phyloP scores from a whole-genome alignment of 2,329 filamentous ascomycete genomes.

The Elsinoe ampelina region DNA sequence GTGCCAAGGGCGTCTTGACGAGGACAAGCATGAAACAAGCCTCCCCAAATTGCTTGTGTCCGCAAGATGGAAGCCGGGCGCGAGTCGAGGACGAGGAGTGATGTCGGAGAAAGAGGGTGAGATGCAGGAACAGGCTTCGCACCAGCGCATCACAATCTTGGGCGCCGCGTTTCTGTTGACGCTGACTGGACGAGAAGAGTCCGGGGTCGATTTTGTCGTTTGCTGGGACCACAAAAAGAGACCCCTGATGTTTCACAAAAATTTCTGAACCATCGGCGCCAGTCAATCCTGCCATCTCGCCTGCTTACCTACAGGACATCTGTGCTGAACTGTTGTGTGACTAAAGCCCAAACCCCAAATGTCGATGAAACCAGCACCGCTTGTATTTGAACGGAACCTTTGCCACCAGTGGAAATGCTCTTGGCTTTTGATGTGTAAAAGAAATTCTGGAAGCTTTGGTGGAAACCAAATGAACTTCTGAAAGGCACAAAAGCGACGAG shows the following conservation, averaged over 20 bases:
- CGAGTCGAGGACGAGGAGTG: not conserved
- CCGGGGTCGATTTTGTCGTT: not conserved
- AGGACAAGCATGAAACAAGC: conserved; percentile 9
- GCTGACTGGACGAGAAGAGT: conserved; percentile 6
- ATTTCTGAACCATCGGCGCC: conserved; percentile 2
- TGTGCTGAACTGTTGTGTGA: not conserved
- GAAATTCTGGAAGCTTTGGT: not conserved
- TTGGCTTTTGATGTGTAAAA: not conserved
- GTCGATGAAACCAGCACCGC: not conserved
- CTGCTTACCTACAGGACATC: not conserved
- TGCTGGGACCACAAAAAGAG: too few relatives aligned
- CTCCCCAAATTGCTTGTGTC: conserved; percentile 5
- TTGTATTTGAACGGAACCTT: not conserved
- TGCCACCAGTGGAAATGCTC: not conserved
- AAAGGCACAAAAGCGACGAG: too few relatives aligned
- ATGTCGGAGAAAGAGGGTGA: not conserved
- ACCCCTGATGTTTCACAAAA: not conserved
- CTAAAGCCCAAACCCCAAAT: not conserved
- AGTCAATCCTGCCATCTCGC: conserved; percentile 8
- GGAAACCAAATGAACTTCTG: too few relatives aligned
- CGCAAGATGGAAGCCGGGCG: not conserved
- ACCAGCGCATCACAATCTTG: not conserved
- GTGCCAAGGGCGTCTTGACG: conserved; percentile 3
- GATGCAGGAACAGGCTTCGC: conserved; percentile 7
- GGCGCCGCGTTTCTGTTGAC: not conserved